Evolutionary conservation across 129 eudicot genomes (phyloP).

Genomic region (Helianthus annuus): DNA sequence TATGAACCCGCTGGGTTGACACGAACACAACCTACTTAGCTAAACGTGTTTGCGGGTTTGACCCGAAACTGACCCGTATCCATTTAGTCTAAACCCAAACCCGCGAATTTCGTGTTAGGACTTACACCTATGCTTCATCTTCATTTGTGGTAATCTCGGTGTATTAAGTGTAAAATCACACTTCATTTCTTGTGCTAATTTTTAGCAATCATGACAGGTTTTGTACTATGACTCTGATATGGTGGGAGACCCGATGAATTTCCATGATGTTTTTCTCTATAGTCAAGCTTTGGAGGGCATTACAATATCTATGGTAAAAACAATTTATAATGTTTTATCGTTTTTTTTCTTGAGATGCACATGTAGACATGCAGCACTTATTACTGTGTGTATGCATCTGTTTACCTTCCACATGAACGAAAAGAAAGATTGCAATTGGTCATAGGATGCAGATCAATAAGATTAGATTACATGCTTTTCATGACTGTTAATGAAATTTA

Average conservation of each 20-base stretch:
- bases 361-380: neutral
- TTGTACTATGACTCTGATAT: conserved; percentile 72
- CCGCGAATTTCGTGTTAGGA: no score
- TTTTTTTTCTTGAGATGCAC: neutral
- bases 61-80: no score
- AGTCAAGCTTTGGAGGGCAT: conserved; percentile 97
- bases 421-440: neutral
- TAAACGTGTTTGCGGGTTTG: no score
- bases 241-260: conserved; percentile 88
- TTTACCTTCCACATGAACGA: neutral
- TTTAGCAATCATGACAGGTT: conserved; percentile 46
- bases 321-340: neutral
- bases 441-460: neutral
- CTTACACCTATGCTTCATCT: neutral
- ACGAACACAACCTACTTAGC: no score
- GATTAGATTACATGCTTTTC: neutral
- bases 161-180: neutral
- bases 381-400: conserved; percentile 13
- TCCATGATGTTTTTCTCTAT: conserved; percentile 82
- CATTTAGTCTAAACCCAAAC: no score
- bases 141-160: neutral
- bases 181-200: conserved; percentile 20
- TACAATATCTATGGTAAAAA: conserved; percentile 70
- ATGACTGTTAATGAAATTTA: neutral
- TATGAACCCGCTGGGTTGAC: no score